These are phyloP conservation scores for Euphrasia confusa DNA, from an alignment of 257 asterid genomes.

Conservation along the genomic window DNA sequence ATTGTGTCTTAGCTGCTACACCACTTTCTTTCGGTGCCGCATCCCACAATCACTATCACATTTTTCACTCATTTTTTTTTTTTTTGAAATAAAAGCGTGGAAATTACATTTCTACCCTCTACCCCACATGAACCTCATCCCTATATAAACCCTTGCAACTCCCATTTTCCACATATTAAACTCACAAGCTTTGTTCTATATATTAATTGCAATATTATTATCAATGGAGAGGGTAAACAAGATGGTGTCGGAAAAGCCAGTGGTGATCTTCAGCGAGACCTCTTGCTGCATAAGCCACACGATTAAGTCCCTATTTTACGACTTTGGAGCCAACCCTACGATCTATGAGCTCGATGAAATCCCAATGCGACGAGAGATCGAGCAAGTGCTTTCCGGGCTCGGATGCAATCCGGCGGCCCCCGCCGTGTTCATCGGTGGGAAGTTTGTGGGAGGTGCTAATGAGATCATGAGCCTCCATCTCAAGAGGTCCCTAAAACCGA, in stretches of 20 bases:
- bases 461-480: slow-evolving; percentile 84
- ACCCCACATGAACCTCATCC: neutral
- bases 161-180: slow-evolving; percentile 41
- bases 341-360: slow-evolving; percentile 73
- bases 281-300: slow-evolving; percentile 67
- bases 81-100: neutral
- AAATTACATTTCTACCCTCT: slow-evolving; percentile 24
- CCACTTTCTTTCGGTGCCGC: slow-evolving; percentile 13
- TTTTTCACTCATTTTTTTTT: neutral
- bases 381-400: slow-evolving; percentile 46
- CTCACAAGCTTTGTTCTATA: neutral
- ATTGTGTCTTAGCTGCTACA: slow-evolving; percentile 33
- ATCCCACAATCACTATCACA: slow-evolving; percentile 31
- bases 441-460: slow-evolving; percentile 63
- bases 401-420: slow-evolving; percentile 60
- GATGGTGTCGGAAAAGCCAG: slow-evolving; percentile 64
- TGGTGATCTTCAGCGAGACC: slow-evolving; percentile 76
- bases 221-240: slow-evolving; percentile 57
- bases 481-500: slow-evolving; percentile 48
- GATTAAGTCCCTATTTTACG: slow-evolving; percentile 53
- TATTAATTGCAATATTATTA: neutral
- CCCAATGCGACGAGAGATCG: slow-evolving; percentile 56
- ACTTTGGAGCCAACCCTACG: slow-evolving; percentile 53
- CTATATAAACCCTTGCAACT: slow-evolving; percentile 40
- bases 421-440: slow-evolving; percentile 67